These are phyloP conservation scores for Passiflora organensis DNA, from an alignment of 345 rosid genomes.

Conservation along the genomic window DNA sequence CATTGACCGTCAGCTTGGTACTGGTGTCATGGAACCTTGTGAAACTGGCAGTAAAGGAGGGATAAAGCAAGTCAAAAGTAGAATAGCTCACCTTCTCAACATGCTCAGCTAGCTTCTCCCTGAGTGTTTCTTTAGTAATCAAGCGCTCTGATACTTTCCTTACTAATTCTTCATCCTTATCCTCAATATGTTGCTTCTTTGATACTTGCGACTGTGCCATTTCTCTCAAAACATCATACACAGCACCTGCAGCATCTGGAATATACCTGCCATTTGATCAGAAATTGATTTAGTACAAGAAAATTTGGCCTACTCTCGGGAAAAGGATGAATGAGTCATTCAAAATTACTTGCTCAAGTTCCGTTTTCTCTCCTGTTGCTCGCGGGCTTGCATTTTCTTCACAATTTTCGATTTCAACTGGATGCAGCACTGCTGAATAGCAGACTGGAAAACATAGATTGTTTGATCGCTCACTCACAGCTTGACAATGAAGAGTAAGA, in stretches of 20 bases:
- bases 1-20: not conserved
- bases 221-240: slow-evolving; percentile 68
- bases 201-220: slow-evolving; percentile 50
- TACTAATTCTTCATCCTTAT: slow-evolving; percentile 50
- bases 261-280: slow-evolving; percentile 53
- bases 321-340: not conserved
- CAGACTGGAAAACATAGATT: slow-evolving; percentile 45
- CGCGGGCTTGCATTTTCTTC: slow-evolving; percentile 79
- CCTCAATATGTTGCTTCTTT: slow-evolving; percentile 51
- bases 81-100: slow-evolving; percentile 64
- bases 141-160: slow-evolving; percentile 46
- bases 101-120: slow-evolving; percentile 70
- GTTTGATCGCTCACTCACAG: slow-evolving; percentile 18
- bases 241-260: slow-evolving; percentile 75
- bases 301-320: not conserved
- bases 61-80: not conserved
- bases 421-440: slow-evolving; percentile 90
- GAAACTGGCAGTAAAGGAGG: not conserved
- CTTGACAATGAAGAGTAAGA: not conserved
- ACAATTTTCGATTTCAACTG: slow-evolving; percentile 86
- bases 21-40: not conserved
- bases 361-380: slow-evolving; percentile 86
- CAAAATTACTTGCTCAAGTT: slow-evolving; percentile 75
- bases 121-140: slow-evolving; percentile 66
- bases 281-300: not conserved